Base-by-base conservation (phyloP, 257 asterid species). In the Przewalskia tangutica region DNA sequence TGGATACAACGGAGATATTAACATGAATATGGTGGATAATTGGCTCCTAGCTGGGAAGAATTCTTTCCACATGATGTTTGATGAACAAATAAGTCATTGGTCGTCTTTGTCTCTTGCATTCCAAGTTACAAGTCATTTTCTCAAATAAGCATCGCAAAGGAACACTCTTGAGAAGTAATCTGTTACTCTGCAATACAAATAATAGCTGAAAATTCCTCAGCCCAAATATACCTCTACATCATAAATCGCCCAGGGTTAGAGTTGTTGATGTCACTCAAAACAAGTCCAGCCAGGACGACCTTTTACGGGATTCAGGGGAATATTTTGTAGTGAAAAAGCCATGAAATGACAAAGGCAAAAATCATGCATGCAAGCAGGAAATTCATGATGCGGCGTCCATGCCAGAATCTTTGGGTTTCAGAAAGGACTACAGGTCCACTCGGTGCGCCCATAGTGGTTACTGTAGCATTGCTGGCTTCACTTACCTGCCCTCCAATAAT, bases 301-400 rank as follows among this genome's bases (percentile, higher is more conserved):
- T 51, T 40, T 5, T 18, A 51, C 5, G 12, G 82, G 77, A 50
- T 77, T 87, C 86, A 89, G 4, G 86, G 87, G 60, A 87, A 75
- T 38, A 89, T 70, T 42, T 85, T 87, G 84, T 87, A 89, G 84
- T 89, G 91, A 84, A 89, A 89, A 48, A 89, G 89, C 91, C 91
- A 89, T 10, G 91, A 89, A 77, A 89, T 84, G n/a, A 89, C 84
- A 63, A 89, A 89, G 81, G 91, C 91, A 55, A 89, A 84, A 55
- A 89, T 77, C 91, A 89, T 89, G 83, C 90, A 89, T 62, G 88
- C 91, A 7, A 89, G 88, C 44, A 89, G 87, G 82, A 89, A 82
- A 67, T 89, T 89, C 90, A 89, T 85, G 68, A 89, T 58, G 5
- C 90, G 91, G 6, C 89, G 89, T 0, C 90, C 90, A 23, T 67